Conservation (phyloP, 495 filamentous ascomycete species). For the Acidomyces sp. region DNA sequence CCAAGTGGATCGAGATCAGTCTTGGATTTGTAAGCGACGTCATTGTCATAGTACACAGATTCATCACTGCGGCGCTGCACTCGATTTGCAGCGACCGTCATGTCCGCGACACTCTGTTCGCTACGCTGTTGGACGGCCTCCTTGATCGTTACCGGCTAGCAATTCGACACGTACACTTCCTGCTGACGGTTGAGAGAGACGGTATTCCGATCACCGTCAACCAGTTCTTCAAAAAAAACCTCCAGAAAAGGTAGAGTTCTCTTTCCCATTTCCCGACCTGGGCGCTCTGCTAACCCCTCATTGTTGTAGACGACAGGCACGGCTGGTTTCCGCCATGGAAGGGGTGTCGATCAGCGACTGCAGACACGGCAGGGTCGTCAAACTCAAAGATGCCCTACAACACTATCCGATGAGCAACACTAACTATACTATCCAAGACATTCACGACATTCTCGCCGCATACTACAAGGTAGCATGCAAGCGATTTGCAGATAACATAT, state of each 20-base stretch:
- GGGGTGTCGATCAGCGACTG: too few relatives aligned
- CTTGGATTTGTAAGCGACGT: conserved; percentile 35
- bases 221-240: conserved; percentile 40
- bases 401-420: conserved; percentile 30
- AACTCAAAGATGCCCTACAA: conserved; percentile 19
- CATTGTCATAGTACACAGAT: conserved; percentile 36
- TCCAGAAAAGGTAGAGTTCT: conserved; percentile 31
- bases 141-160: background rate
- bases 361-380: conserved; percentile 20
- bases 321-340: too few relatives aligned
- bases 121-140: background rate
- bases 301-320: too few relatives aligned
- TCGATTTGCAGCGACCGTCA: conserved; percentile 30
- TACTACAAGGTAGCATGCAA: conserved; percentile 44
- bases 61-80: conserved; percentile 31
- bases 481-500: conserved; percentile 10
- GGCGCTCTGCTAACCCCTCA: too few relatives aligned
- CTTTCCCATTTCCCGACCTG: background rate
- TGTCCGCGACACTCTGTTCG: conserved; percentile 27
- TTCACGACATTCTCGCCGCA: conserved; percentile 44
- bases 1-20: conserved; percentile 39
- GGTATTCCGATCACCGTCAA: conserved; percentile 38
- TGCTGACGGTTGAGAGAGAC: conserved; percentile 1
- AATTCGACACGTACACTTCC: background rate
- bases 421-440: conserved; percentile 35